Conservation (phyloP, 257 asterid species). For the Solanum ossicruentum region DNA sequence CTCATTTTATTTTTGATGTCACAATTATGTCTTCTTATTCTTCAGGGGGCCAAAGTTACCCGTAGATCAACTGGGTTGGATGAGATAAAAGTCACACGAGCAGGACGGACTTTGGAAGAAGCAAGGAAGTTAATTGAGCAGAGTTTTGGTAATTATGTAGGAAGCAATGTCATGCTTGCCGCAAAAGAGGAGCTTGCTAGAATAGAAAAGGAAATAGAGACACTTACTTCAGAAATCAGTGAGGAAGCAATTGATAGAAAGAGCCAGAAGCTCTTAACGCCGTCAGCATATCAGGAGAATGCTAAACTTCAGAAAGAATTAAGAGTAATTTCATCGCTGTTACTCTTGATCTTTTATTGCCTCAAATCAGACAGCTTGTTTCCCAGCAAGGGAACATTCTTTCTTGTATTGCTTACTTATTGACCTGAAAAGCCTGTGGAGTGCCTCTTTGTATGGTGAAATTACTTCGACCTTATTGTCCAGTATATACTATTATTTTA, state of each 20-base stretch:
- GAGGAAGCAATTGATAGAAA: conserved; percentile 85
- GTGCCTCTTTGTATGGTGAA: neutral
- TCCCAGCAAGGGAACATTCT: neutral
- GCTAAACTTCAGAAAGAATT: conserved; percentile 78
- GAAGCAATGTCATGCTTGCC: conserved; percentile 95
- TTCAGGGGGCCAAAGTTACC: conserved; percentile 85
- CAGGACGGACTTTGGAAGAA: conserved; percentile 90
- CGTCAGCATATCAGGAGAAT: conserved; percentile 64
- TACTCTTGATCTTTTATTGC: neutral
- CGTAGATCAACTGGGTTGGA: conserved; percentile 42
- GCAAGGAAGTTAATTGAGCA: conserved; percentile 92
- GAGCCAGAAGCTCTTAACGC: conserved; percentile 52
- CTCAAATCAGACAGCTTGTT: neutral
- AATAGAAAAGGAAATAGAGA: conserved; percentile 73
- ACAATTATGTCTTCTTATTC: conserved; percentile 6
- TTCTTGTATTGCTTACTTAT: neutral
- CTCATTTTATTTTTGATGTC: conserved; percentile 1
- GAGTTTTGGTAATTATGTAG: conserved; percentile 98
- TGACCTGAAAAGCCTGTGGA: neutral
- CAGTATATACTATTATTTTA: neutral
- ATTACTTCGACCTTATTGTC: neutral
- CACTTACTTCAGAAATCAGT: conserved; percentile 60
- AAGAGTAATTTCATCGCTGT: conserved; percentile 37
- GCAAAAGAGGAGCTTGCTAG: conserved; percentile 84
- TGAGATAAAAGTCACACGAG: conserved; percentile 33